These are phyloP conservation scores for Penicillium robsamsonii DNA, from an alignment of 495 filamentous ascomycete genomes.

Conservation along the genomic window DNA sequence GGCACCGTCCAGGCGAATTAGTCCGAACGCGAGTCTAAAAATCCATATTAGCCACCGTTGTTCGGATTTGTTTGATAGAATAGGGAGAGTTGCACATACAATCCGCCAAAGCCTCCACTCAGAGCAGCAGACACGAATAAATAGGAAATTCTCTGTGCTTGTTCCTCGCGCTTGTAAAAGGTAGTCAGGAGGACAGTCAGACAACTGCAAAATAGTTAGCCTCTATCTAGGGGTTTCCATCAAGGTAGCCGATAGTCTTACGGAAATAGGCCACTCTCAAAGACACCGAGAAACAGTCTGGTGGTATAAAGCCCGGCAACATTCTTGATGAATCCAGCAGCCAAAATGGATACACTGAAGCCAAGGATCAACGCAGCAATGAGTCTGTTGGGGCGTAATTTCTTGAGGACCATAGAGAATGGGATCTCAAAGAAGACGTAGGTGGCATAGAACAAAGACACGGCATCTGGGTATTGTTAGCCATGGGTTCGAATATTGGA, in stretches of 20 bases:
- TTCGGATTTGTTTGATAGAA: background rate
- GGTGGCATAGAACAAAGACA: conserved; percentile 19
- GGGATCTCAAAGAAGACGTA: conserved; percentile 41
- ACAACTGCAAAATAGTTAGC: conserved; percentile 21
- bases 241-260: conserved; percentile 19
- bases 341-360: conserved; percentile 34
- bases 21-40: conserved; percentile 30
- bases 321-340: conserved; percentile 28
- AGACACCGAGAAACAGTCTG: conserved; percentile 32
- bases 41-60: background rate
- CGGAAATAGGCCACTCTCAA: conserved; percentile 35
- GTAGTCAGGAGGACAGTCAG: conserved; percentile 32
- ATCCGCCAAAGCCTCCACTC: conserved; percentile 27
- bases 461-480: conserved; percentile 12
- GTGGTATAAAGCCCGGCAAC: conserved; percentile 34
- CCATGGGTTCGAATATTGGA: background rate
- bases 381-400: conserved; percentile 34
- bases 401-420: conserved; percentile 29
- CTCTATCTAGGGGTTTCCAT: conserved; percentile 14
- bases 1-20: conserved; percentile 34
- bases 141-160: conserved; percentile 20
- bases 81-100: conserved; percentile 3
- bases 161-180: conserved; percentile 21
- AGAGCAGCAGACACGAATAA: conserved; percentile 30
- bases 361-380: conserved; percentile 37